Evolutionary conservation across 805 yeast species (phyloP).

Genomic region (Priceomyces melissophilus): DNA sequence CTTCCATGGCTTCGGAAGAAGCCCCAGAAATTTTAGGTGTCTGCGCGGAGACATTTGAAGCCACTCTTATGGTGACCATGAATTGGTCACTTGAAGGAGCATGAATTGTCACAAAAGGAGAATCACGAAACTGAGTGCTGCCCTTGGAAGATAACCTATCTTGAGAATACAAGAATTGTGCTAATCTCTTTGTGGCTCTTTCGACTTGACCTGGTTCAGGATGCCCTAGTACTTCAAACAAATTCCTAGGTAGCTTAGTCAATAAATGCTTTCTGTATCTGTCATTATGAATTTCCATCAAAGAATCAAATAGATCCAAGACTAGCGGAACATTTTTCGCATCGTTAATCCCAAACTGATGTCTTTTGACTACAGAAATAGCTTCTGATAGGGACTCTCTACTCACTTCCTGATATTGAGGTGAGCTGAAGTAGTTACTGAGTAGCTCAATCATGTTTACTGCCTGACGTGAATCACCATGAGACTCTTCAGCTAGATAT

Average conservation of each 20-base stretch:
- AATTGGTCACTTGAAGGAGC: too few relatives aligned
- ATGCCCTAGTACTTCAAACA: background rate
- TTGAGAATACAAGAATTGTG: too few relatives aligned
- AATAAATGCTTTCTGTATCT: background rate
- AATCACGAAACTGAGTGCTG: too few relatives aligned
- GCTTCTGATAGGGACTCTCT: conserved; percentile 7
- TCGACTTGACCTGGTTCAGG: too few relatives aligned
- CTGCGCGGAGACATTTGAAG: too few relatives aligned
- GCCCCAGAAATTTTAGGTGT: too few relatives aligned
- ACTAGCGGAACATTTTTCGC: conserved; percentile 13
- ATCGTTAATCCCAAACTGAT: conserved; percentile 16
- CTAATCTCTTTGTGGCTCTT: too few relatives aligned
- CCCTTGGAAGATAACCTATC: too few relatives aligned
- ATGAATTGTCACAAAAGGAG: too few relatives aligned
- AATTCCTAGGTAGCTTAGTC: too few relatives aligned
- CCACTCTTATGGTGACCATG: too few relatives aligned
- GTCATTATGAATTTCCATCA: conserved; percentile 3
- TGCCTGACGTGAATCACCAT: conserved; percentile 34
- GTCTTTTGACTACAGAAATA: conserved; percentile 8
- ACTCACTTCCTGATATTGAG: background rate
- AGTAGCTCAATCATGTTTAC: conserved; percentile 31
- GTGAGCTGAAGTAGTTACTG: conserved; percentile 14
- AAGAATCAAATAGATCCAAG: conserved; percentile 12
- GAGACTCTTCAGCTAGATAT: conserved; percentile 14
- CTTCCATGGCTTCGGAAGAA: too few relatives aligned